phyloP scores from a whole-genome alignment of 2,329 filamentous ascomycete genomes.

The Pestalotiopsis sp. region DNA sequence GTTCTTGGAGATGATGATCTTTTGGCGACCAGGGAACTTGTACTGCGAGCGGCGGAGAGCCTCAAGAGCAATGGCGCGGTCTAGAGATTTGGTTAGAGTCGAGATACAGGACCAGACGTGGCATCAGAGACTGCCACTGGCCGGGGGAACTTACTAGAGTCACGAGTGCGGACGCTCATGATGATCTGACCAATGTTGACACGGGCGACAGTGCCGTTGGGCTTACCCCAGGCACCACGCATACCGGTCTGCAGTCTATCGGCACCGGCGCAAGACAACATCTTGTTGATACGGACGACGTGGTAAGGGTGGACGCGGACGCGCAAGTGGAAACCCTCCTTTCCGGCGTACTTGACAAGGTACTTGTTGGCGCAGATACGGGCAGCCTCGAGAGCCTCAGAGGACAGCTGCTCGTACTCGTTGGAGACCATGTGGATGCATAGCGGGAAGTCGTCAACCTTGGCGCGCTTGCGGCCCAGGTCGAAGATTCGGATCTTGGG shows the following conservation, averaged over 20 bases:
- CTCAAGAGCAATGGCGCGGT: constrained; percentile 93
- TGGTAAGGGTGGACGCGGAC: constrained; percentile 97
- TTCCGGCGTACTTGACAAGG: constrained; percentile 70
- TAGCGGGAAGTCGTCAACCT: constrained; percentile 98
- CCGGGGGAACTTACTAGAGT: constrained; percentile 65
- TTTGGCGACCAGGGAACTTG: constrained; percentile 99
- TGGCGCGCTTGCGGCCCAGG: constrained; percentile 96
- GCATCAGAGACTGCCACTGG: background rate
- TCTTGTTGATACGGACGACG: constrained; percentile 99
- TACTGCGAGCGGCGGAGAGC: constrained; percentile 98
- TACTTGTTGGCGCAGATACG: constrained; percentile 99
- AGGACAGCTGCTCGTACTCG: constrained; percentile 99
- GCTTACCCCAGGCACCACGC: constrained; percentile 99
- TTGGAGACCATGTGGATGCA: constrained; percentile 99
- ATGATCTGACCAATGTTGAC: constrained; percentile 99
- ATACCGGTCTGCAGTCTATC: constrained; percentile 99
- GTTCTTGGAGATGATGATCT: constrained; percentile 99
- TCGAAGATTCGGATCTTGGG: constrained; percentile 95
- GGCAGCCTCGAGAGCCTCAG: constrained; percentile 98
- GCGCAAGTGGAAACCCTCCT: constrained; percentile 74
- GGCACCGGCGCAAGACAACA: constrained; percentile 99
- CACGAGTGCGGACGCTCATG: constrained; percentile 94
- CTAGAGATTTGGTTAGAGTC: constrained; percentile 41
- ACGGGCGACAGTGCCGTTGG: constrained; percentile 97
- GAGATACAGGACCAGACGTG: background rate